A percentile compares a stretch with the other conserved stretches of the same genome.
phyloP scores from a whole-genome alignment of 306 rosid genomes.

The Parietaria judaica region DNA sequence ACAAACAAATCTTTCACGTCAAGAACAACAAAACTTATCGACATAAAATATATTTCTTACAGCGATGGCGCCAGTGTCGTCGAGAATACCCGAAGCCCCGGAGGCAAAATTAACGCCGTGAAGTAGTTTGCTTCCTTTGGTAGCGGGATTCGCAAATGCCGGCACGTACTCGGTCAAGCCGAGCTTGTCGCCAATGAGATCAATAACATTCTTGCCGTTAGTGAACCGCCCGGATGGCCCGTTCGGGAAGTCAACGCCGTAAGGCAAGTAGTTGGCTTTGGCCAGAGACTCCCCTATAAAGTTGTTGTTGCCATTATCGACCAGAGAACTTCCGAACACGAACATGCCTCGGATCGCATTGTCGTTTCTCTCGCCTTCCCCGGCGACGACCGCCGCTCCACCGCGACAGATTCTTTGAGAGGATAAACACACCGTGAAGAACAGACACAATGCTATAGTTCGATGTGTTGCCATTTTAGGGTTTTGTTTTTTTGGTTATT shows the following conservation, averaged over 20 bases:
- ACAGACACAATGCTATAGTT: too few species aligned
- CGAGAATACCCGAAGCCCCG: conserved; percentile 45
- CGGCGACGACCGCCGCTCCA: too few species aligned
- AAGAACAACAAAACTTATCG: too few species aligned
- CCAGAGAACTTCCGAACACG: conserved; percentile 47
- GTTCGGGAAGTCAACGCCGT: conserved; percentile 36
- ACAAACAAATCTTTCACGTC: too few species aligned
- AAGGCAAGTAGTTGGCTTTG: conserved; percentile 37
- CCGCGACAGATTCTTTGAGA: too few species aligned
- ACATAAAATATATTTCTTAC: conserved; percentile 11
- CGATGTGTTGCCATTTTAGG: too few species aligned
- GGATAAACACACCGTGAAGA: too few species aligned
- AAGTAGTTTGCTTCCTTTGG: conserved; percentile 26
- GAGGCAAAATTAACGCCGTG: conserved; percentile 44
- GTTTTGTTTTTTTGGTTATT: too few species aligned
- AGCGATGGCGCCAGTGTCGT: conserved; percentile 33
- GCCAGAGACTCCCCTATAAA: conserved; percentile 28
- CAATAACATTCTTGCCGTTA: conserved; percentile 40
- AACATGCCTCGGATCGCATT: conserved; percentile 30
- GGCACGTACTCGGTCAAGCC: conserved; percentile 32
- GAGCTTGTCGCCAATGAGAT: conserved; percentile 32
- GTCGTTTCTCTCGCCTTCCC: background rate
- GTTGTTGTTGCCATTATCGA: conserved; percentile 51
- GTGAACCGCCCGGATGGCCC: conserved; percentile 47
- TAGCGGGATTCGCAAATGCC: conserved; percentile 28